Percentiles rank a stretch among this genome's conserved stretches.
These are phyloP conservation scores for Sporothrix euskadiensis DNA, from an alignment of 2,329 filamentous ascomycete genomes.

Conservation along the genomic window DNA sequence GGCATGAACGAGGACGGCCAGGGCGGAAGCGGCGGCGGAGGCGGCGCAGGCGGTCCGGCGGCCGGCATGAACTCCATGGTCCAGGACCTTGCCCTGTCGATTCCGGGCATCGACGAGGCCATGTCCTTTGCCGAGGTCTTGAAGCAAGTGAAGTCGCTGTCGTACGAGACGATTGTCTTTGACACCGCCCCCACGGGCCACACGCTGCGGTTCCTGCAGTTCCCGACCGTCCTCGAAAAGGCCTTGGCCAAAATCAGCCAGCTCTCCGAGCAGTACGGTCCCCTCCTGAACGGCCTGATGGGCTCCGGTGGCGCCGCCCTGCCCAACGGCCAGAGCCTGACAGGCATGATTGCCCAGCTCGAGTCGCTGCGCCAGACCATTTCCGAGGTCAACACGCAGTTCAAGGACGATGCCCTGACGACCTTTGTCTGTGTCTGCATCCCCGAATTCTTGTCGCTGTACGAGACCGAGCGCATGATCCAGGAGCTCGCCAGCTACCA, in stretches of 20 bases:
- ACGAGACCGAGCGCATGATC: conserved; percentile 99
- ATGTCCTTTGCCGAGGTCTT: conserved; percentile 99
- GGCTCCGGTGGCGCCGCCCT: conserved; percentile 67
- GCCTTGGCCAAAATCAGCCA: conserved; percentile 96
- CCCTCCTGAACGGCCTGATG: conserved; percentile 90
- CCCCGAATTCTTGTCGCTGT: conserved; percentile 91
- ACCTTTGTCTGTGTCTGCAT: conserved; percentile 99
- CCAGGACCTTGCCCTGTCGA: conserved; percentile 96
- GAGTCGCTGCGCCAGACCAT: conserved; percentile 92
- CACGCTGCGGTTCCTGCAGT: conserved; percentile 97
- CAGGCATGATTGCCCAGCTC: conserved; percentile 92
- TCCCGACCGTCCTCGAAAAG: conserved; percentile 97
- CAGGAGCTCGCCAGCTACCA: conserved; percentile 91
- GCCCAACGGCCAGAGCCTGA: conserved; percentile 88
- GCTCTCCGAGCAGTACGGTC: conserved; percentile 90
- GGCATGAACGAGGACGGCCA: conserved; percentile 68
- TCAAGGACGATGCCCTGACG: conserved; percentile 93
- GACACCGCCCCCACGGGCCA: conserved; percentile 97
- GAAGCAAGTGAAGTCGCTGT: conserved; percentile 98
- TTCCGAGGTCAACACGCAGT: conserved; percentile 92
- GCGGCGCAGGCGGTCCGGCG: conserved; percentile 47
- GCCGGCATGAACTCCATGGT: conserved; percentile 87
- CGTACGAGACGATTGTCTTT: conserved; percentile 98
- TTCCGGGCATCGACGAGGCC: conserved; percentile 96
- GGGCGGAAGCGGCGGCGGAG: conserved; percentile 56